Base-by-base conservation (phyloP, 2,329 filamentous ascomycete species). In the Simplicillium aogashimaense region DNA sequence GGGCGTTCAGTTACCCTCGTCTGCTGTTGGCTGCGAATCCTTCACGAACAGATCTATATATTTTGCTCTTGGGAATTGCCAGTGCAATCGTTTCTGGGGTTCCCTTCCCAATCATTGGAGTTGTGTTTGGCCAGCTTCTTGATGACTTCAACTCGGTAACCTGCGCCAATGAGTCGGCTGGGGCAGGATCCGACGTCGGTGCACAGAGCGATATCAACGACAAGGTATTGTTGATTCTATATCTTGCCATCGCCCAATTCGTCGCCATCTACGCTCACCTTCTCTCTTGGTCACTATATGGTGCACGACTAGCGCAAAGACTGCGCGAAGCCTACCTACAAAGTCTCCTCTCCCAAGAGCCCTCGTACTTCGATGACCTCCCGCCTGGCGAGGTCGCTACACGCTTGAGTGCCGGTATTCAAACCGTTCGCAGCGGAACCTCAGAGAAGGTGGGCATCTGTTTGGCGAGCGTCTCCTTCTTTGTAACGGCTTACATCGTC, bases 401-500 rank as follows among this genome's bases (percentile, higher is more conserved):
- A 14, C 64, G 76, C 12, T 63, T 81, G 16, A 74, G 72, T 48
- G 67, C 65, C 38, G 76, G 81, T 48, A 74, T 80, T 25, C 66
- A 75, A 39, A 69, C 72, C 0, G 73, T 81, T 37, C 75, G 75
- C 41, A 67, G 68, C 0, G 78, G 77, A 14, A 78, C 75, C 0
- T 74, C 71, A 2, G 78, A 81, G 57, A 82, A 82, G 50, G 75
- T 79, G 14, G 76, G 76, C 28, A 70, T 80, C 25, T 67, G 70
- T 41, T 60, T 81, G 2, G 64, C 67, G 11, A 74, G 67, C 34
- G 50, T 74, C 10, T 73, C 73, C 1, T 81, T 78, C 53, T 81
- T 81, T 47, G 53, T 78, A 35, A 74, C 77, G 0, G 72, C 76
- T 2, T 81, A 77, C 44, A 63, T 78, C 4, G 69, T 81, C 14